Percentiles rank a stretch among this genome's conserved stretches.
Evolutionary conservation across 805 yeast genomes (phyloP).

Genomic region (Teunomyces cretensis): DNA sequence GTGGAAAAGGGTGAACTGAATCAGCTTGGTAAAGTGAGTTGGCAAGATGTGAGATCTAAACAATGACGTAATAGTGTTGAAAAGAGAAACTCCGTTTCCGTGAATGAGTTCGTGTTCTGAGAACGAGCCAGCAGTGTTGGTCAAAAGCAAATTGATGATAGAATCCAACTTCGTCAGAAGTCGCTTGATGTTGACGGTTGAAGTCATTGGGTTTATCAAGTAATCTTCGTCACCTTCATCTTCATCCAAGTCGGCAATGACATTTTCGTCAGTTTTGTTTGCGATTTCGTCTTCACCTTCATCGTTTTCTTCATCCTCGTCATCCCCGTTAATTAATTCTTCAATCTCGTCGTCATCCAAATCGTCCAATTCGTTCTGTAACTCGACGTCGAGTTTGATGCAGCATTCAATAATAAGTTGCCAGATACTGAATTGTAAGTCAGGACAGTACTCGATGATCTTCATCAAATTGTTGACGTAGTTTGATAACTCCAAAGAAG

Average conservation of each 20-base stretch:
- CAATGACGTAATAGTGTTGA: constrained; percentile 69
- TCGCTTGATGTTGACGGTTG: constrained; percentile 48
- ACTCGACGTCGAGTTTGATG: constrained; percentile 86
- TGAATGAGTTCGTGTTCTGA: constrained; percentile 50
- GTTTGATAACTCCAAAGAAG: constrained; percentile 51
- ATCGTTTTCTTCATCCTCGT: constrained; percentile 37
- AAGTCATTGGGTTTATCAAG: constrained; percentile 37
- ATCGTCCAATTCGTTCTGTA: constrained; percentile 85
- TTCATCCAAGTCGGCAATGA: constrained; percentile 25
- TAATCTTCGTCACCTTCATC: constrained; percentile 46
- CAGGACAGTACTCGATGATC: constrained; percentile 69
- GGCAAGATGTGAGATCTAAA: constrained; percentile 84
- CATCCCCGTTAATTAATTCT: constrained; percentile 44
- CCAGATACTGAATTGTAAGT: constrained; percentile 75
- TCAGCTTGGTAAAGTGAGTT: constrained; percentile 86
- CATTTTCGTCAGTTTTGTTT: constrained; percentile 32
- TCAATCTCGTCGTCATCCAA: constrained; percentile 68
- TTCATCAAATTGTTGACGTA: constrained; percentile 65
- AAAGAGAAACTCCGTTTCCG: constrained; percentile 67
- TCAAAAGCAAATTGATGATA: constrained; percentile 58
- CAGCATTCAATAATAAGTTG: constrained; percentile 73
- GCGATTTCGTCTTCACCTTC: constrained; percentile 26
- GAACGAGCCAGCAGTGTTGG: constrained; percentile 48
- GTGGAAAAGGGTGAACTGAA: constrained; percentile 81
- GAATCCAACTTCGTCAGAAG: constrained; percentile 71